These are phyloP conservation scores for Graphiopsis chlorocephala DNA, from an alignment of 2,329 filamentous ascomycete genomes.

Conservation along the genomic window DNA sequence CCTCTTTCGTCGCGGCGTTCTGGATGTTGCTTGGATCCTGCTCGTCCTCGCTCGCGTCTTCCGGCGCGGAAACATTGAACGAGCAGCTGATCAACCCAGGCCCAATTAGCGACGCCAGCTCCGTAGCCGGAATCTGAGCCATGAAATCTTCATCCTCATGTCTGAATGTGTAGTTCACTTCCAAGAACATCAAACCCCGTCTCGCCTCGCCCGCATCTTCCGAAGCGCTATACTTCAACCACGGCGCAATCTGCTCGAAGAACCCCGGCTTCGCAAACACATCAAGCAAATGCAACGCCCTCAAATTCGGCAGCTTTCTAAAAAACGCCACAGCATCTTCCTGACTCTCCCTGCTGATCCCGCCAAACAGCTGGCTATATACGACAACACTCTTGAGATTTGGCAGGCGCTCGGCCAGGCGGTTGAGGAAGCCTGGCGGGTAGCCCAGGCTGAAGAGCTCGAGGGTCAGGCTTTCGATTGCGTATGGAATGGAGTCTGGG, in stretches of 20 bases:
- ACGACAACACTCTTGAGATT: conserved; percentile 45
- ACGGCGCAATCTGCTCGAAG: conserved; percentile 34
- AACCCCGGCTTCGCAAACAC: conserved; percentile 45
- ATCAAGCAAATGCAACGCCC: conserved; percentile 48
- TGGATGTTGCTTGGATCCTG: conserved; percentile 30
- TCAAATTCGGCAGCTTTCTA: conserved; percentile 34
- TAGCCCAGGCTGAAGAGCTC: conserved; percentile 51
- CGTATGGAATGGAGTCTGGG: conserved; percentile 37
- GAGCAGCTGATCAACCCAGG: conserved; percentile 39
- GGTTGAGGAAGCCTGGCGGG: conserved; percentile 42
- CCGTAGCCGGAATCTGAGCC: conserved; percentile 38
- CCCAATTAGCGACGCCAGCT: conserved; percentile 37
- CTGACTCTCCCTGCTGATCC: conserved; percentile 38
- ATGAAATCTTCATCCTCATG: conserved; percentile 45
- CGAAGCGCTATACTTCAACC: conserved; percentile 32
- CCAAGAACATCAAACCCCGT: conserved; percentile 42
- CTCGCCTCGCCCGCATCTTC: conserved; percentile 29
- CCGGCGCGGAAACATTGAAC: conserved; percentile 39
- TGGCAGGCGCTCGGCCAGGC: conserved; percentile 40
- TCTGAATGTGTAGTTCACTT: conserved; percentile 48
- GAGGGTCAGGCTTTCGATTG: conserved; percentile 45
- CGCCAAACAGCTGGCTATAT: conserved; percentile 47
- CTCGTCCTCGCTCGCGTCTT: conserved; percentile 28
- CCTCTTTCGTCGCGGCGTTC: conserved; percentile 29
- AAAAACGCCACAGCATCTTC: conserved; percentile 45